Base-by-base conservation (phyloP, 2,329 filamentous ascomycete species). In the Blumeria hordei region DNA sequence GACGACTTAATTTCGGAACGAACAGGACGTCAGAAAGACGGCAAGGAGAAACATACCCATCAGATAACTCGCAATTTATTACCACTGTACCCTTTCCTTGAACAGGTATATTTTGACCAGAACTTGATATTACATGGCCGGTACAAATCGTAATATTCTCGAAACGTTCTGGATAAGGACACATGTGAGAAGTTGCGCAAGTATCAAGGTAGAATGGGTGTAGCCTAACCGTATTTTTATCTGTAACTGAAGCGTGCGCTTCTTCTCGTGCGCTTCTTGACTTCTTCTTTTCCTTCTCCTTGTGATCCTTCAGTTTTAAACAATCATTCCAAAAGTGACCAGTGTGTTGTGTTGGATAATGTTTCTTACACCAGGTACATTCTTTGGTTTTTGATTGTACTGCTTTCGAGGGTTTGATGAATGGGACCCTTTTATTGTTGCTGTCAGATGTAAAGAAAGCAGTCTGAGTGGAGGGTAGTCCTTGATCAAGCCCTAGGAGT, bases 121-220 rank as follows among this genome's bases (percentile, higher is more conserved):
- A 33, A 28, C 51, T 53, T 14, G 36, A 53, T 4, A 11, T 53
- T 43, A 53, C 51, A 53, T n/a, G 6, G 6, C 51, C 51, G 51
- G 51, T 43, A 43, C 16, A 43, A 14, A 3, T 3, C 11, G 16
- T 2, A 12, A 53, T 16, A 12, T 43, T 28, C 16, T 34, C 18
- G n/a, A 53, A 53, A 12, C 51, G 36, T 28, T 53, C 51, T 53
- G 34, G 50, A 39, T 53, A 53, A 39, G 34, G 34, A 39, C n/a
- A 39, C 32, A 33, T 53, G 12, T 53, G 33, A 39, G 34, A 37
- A 9, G 34, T 18, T 53, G 34, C 50, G 16, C 33, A 53, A 35
- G 33, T 53, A 21, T 53, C 50, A 39, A 53, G n/a, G 28, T 53
- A 53, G 34, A 53, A 53, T 16, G 34, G 50, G 7, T 12, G n/a